These are phyloP conservation scores for Diplodia mutila DNA, from an alignment of 2,329 filamentous ascomycete species.

Conservation along the genomic window DNA sequence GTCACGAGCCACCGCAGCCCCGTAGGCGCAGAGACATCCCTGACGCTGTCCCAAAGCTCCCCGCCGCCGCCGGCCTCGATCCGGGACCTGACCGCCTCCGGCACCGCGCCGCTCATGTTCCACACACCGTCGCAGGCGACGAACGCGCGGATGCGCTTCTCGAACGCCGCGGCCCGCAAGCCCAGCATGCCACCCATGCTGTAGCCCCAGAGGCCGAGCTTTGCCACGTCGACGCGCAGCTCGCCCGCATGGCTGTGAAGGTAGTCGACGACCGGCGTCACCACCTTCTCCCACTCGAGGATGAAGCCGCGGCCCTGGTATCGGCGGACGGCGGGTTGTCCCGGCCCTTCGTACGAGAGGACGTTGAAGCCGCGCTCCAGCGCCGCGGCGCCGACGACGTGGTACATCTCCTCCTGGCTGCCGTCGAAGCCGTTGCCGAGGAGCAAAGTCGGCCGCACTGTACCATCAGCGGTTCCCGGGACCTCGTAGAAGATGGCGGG, in stretches of 20 bases:
- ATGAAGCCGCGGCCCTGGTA: neutral
- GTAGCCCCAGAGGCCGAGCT: neutral
- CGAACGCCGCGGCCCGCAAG: neutral
- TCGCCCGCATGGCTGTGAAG: neutral
- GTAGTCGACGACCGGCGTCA: neutral
- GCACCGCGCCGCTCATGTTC: neutral
- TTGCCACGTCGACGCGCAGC: neutral
- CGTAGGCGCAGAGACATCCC: neutral
- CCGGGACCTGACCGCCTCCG: neutral
- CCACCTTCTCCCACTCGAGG: constrained; percentile 11
- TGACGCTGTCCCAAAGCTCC: neutral
- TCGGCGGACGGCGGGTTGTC: neutral
- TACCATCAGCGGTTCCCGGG: neutral
- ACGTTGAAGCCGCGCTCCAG: constrained; percentile 6
- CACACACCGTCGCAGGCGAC: neutral
- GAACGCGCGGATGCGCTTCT: neutral
- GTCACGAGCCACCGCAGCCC: neutral
- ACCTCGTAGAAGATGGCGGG: constrained; percentile 6
- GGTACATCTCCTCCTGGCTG: constrained; percentile 25
- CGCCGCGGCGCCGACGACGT: neutral
- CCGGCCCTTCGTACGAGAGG: constrained; percentile 16
- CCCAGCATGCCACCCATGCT: neutral
- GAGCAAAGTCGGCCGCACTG: neutral
- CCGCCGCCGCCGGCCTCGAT: neutral
- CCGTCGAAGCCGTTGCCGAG: constrained; percentile 11